Percentiles rank a stretch among this genome's conserved stretches.
Conservation (phyloP, 1,284 basidiomycete species). For the Puccinia hordei region DNA sequence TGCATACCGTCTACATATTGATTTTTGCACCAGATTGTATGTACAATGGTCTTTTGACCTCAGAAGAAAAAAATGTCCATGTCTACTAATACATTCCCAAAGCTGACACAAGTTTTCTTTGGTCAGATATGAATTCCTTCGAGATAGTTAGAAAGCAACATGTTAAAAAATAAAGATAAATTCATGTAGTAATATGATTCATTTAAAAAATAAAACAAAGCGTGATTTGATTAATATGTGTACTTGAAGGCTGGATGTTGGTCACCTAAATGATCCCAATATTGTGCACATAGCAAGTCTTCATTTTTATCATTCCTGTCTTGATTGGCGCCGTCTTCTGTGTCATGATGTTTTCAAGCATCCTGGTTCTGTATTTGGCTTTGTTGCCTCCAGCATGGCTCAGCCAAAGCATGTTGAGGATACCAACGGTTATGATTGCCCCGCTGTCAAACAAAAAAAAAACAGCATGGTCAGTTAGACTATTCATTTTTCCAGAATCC, state of each 20-base stretch:
- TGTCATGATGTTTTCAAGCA: background rate
- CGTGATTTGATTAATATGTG: background rate
- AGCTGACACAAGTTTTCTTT: no score
- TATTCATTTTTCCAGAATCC: no score
- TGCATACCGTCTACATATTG: no score
- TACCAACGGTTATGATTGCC: background rate
- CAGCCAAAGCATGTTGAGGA: slow-evolving; percentile 6
- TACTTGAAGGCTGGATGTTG: slow-evolving; percentile 34
- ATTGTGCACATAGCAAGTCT: slow-evolving; percentile 2
- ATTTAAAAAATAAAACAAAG: background rate
- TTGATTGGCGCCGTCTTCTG: background rate
- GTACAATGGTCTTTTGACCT: no score
- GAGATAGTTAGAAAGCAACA: no score
- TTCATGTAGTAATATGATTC: no score
- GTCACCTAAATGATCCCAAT: slow-evolving; percentile 32
- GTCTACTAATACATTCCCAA: no score
- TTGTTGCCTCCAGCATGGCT: background rate
- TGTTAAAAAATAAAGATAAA: no score
- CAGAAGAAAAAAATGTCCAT: no score
- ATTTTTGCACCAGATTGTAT: no score
- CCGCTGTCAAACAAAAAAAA: background rate
- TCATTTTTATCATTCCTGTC: background rate
- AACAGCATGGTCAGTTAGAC: background rate
- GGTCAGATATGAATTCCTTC: no score
- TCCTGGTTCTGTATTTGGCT: background rate